phyloP scores from a whole-genome alignment of 495 filamentous ascomycete species.

The Daldinia grandis region DNA sequence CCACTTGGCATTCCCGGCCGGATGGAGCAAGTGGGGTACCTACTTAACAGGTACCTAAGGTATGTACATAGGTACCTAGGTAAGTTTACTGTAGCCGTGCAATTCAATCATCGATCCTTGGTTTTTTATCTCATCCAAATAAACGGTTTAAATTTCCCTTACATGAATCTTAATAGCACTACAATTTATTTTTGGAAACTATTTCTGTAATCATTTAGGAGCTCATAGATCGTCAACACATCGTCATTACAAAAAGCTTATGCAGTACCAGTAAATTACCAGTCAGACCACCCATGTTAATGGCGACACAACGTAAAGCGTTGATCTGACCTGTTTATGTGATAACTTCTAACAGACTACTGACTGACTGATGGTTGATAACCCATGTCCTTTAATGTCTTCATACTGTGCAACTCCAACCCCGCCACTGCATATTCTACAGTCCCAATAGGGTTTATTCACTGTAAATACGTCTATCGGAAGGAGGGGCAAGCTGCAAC shows the following conservation, averaged over 20 bases:
- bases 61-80: no score
- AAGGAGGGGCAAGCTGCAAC: constrained; percentile 34
- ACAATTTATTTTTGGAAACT: no score
- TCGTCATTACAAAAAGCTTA: not conserved
- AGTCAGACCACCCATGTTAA: not conserved
- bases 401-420: constrained; percentile 16
- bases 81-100: no score
- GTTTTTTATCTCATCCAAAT: no score
- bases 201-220: not conserved
- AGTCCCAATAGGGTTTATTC: not conserved
- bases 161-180: no score
- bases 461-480: constrained; percentile 11
- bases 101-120: no score
- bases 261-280: not conserved
- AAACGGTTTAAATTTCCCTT: no score
- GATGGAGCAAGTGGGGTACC: no score
- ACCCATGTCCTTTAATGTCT: not conserved
- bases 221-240: not conserved
- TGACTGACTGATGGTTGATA: constrained; percentile 11
- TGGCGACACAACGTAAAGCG: not conserved
- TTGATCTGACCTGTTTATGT: constrained; percentile 26
- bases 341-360: constrained; percentile 26
- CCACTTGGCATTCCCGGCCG: not conserved
- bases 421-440: not conserved
- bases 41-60: no score